Percentiles rank a stretch among this genome's conserved stretches.
Conservation (phyloP, 345 rosid species). For the Stellera chamaejasme region DNA sequence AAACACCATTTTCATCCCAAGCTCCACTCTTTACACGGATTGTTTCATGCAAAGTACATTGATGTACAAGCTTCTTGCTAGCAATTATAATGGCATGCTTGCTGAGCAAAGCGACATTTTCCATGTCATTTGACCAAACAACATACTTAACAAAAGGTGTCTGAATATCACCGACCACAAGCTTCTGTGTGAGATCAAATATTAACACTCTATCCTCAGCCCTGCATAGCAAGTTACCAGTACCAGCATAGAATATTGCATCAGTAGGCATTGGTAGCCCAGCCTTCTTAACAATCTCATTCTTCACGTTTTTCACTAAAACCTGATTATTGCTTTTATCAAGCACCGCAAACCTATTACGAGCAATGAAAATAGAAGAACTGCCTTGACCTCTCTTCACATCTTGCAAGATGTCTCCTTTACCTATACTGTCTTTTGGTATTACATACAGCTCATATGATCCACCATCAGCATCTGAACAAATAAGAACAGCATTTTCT, state of each 20-base stretch:
- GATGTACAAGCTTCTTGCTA: slow-evolving; percentile 71
- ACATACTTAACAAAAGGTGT: slow-evolving; percentile 70
- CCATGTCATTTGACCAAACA: slow-evolving; percentile 92
- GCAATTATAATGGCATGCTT: slow-evolving; percentile 83
- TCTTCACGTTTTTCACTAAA: slow-evolving; percentile 59
- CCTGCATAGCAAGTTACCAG: slow-evolving; percentile 76
- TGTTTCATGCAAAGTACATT: slow-evolving; percentile 86
- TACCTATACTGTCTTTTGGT: slow-evolving; percentile 65
- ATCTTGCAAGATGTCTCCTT: slow-evolving; percentile 66
- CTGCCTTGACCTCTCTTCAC: slow-evolving; percentile 81
- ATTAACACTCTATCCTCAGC: slow-evolving; percentile 76
- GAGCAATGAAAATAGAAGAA: slow-evolving; percentile 77
- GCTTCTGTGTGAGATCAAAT: slow-evolving; percentile 81
- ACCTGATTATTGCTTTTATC: slow-evolving; percentile 83
- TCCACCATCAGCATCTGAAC: slow-evolving; percentile 93
- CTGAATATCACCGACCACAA: slow-evolving; percentile 81
- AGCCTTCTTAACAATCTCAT: slow-evolving; percentile 73
- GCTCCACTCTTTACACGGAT: slow-evolving; percentile 93
- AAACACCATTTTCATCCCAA: slow-evolving; percentile 93
- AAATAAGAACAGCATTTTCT: slow-evolving; percentile 79
- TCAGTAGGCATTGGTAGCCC: slow-evolving; percentile 61
- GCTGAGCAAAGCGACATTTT: slow-evolving; percentile 82
- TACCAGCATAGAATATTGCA: slow-evolving; percentile 88
- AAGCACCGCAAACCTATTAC: slow-evolving; percentile 82
- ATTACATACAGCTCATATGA: slow-evolving; percentile 78